Base-by-base conservation (phyloP, 768 basidiomycete genomes). In the Lactifluus hygrophoroides region DNA sequence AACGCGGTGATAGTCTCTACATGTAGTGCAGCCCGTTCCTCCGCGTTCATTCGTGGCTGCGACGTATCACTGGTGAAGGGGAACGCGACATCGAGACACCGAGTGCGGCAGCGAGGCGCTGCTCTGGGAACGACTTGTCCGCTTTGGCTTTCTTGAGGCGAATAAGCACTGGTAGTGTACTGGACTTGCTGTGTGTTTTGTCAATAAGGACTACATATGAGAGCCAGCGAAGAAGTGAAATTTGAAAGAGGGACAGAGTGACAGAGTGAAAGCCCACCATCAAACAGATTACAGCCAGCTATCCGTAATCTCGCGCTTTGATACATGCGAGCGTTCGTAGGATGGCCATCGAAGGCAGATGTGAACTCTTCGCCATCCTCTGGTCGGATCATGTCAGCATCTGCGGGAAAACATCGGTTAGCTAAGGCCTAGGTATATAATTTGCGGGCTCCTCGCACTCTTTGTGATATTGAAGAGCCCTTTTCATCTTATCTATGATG, bases 331-430 rank as follows among this genome's bases (percentile, higher is more conserved):
- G 76, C 1, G 93, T 98, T 47, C 92, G 78, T 40, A 98, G 77
- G 65, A 98, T 96, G 19, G 96, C 96, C 96, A 66, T 97, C 95
- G 50, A 97, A 82, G 0, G 85, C 86, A 4, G 94, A 93, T 0
- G 94, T 98, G 51, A 98, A 80, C 69, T 97, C 90, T 65, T 92
- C 91, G 14, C 94, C 96, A 57, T 95, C 89, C 68, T 69, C n/a
- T 71, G 74, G 2, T 73, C 73, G 13, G 77, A n/a, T n/a, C n/a
- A n/a, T 76, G 35, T 84, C 83, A 38, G 72, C 73, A 67, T 89
- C 86, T 0, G 17, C 6, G 50, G 32, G 13, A 21, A 58, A 49
- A 60, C 21, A 51, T 51, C 28, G 35, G 50, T 37, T 38, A 14
- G 55, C n/a, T n/a, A 16, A 57, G 16, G n/a, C 34, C 14, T 17